Evolutionary conservation across 331 rosid genomes (phyloP).

Genomic region (Spiraea crenata): DNA sequence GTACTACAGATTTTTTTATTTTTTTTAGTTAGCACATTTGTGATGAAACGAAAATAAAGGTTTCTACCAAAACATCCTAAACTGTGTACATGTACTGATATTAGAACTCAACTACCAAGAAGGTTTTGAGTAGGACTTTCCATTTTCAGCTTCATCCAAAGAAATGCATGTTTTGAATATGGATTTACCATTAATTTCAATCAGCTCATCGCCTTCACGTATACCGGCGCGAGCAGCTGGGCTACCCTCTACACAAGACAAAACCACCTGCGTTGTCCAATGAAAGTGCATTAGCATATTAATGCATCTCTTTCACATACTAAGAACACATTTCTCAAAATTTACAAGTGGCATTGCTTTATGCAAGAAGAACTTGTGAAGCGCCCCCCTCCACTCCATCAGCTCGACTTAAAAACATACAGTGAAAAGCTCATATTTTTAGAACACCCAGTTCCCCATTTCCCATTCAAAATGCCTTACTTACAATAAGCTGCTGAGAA

Average conservation of each 20-base stretch:
- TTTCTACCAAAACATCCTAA: not conserved
- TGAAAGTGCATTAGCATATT: not conserved
- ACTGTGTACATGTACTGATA: not conserved
- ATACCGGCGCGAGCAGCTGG: conserved; percentile 97
- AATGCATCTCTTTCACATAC: conserved; percentile 1
- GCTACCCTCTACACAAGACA: conserved; percentile 80
- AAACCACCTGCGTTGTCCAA: conserved; percentile 60
- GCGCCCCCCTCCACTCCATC: not conserved
- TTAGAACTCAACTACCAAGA: not conserved
- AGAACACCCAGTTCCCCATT: not conserved
- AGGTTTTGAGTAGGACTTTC: not conserved
- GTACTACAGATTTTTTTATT: no score
- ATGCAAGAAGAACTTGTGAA: no score
- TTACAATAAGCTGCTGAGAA: not conserved
- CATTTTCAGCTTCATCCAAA: not conserved
- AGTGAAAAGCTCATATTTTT: not conserved
- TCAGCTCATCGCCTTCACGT: conserved; percentile 89
- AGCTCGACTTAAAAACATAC: no score
- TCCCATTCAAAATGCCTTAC: not conserved
- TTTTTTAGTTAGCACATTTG: no score
- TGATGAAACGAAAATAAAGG: no score
- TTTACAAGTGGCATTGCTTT: not conserved
- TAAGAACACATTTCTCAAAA: not conserved
- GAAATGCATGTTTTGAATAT: conserved; percentile 9
- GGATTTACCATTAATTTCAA: conserved; percentile 76